phyloP scores from a whole-genome alignment of 306 rosid species.

The Dryas alaskensis region DNA sequence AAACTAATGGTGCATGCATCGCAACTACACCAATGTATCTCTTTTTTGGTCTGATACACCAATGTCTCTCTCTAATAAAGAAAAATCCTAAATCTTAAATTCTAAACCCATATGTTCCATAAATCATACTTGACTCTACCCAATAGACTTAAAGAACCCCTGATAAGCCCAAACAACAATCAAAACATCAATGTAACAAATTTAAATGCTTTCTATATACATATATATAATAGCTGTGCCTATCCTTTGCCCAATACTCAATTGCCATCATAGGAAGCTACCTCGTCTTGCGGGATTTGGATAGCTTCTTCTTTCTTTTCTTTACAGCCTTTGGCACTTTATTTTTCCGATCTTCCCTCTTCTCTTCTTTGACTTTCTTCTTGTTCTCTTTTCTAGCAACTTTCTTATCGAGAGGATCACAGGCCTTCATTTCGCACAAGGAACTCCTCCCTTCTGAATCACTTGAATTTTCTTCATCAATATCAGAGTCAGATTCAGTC shows the following conservation, averaged over 20 bases:
- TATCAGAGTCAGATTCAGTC: slow-evolving; percentile 31
- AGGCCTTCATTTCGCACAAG: slow-evolving; percentile 36
- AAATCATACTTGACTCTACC: no score
- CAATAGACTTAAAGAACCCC: no score
- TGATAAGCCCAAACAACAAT: no score
- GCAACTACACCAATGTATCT: no score
- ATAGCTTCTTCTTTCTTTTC: slow-evolving; percentile 71
- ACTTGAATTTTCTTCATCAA: slow-evolving; percentile 28
- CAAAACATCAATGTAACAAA: no score
- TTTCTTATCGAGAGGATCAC: slow-evolving; percentile 59
- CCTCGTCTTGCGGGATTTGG: slow-evolving; percentile 66
- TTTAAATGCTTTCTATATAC: neutral
- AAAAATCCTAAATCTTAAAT: no score
- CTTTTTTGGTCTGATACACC: no score
- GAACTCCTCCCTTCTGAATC: slow-evolving; percentile 49
- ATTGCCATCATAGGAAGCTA: slow-evolving; percentile 18
- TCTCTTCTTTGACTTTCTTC: slow-evolving; percentile 87
- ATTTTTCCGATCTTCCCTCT: slow-evolving; percentile 69
- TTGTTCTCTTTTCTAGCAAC: slow-evolving; percentile 80
- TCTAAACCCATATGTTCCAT: no score
- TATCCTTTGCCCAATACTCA: neutral
- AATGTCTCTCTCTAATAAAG: no score
- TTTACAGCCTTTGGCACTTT: slow-evolving; percentile 82
- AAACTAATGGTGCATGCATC: no score
- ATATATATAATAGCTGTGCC: no score